These are phyloP conservation scores for Rubia balearica DNA, from an alignment of 305 asterid species.

Conservation along the genomic window DNA sequence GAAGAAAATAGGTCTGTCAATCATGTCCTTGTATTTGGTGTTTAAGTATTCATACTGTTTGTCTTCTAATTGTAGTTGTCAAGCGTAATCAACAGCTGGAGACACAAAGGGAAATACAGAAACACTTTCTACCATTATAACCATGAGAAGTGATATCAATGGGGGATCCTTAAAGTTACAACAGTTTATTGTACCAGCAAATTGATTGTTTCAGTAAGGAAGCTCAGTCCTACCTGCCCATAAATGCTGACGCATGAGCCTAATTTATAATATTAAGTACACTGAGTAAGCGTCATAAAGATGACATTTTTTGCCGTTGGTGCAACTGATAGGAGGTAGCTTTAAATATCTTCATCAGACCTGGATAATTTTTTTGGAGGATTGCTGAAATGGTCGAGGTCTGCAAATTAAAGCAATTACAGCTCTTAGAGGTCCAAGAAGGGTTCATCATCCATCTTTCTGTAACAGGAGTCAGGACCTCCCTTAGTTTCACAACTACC, in stretches of 20 bases:
- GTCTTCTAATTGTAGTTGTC: not conserved
- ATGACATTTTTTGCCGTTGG: conserved; percentile 1
- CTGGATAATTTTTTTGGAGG: not conserved
- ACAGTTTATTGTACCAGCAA: not conserved
- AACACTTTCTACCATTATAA: not conserved
- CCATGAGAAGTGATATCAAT: not conserved
- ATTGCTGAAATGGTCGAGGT: not conserved
- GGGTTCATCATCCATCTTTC: not conserved
- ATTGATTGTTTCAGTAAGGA: not conserved
- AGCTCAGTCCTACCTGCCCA: conserved; percentile 10
- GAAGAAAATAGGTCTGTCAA: not conserved
- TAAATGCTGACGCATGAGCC: conserved; percentile 5
- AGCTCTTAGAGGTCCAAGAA: not conserved
- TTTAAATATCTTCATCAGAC: conserved; percentile 6
- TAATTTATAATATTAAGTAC: not conserved
- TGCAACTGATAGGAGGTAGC: not conserved
- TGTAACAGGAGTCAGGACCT: conserved; percentile 1
- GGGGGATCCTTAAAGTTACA: not conserved
- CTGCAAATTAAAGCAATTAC: conserved; percentile 10
- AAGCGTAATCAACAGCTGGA: not conserved
- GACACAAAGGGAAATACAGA: conserved; percentile 1
- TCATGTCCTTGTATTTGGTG: not conserved
- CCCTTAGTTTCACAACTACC: not conserved
- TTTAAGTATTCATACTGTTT: not conserved
- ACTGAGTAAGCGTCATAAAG: not conserved